Evolutionary conservation across 2,329 filamentous ascomycete species (phyloP).

Genomic region (Arthrobotrys musiformis): DNA sequence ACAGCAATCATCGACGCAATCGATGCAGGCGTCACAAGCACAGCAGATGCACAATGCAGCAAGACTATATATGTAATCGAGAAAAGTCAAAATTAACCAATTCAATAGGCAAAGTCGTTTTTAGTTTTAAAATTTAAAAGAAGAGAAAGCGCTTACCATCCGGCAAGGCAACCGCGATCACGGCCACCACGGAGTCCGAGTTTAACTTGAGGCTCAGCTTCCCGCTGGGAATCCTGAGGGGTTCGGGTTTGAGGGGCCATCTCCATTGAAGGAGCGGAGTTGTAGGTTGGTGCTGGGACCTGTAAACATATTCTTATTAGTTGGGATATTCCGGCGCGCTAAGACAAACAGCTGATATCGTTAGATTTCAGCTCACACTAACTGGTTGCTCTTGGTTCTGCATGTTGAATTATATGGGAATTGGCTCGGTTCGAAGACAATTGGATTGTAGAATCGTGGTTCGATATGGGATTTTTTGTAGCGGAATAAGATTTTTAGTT

Average conservation of each 20-base stretch:
- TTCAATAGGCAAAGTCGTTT: neutral
- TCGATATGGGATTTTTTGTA: neutral
- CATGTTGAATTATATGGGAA: slow-evolving; percentile 20
- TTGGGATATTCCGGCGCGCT: neutral
- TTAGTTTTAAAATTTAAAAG: neutral
- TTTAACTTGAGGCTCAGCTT: slow-evolving; percentile 44
- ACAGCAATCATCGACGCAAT: slow-evolving; percentile 54
- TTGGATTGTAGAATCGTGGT: neutral
- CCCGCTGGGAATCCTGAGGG: slow-evolving; percentile 29
- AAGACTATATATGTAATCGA: slow-evolving; percentile 17
- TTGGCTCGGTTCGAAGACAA: neutral
- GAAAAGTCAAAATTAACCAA: neutral
- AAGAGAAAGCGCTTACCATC: slow-evolving; percentile 26
- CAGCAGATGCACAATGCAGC: slow-evolving; percentile 52
- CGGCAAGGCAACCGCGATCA: slow-evolving; percentile 51
- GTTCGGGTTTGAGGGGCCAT: slow-evolving; percentile 48
- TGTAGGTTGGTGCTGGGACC: slow-evolving; percentile 28
- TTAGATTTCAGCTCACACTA: slow-evolving; percentile 6
- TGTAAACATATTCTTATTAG: neutral
- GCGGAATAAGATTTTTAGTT: neutral
- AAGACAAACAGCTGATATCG: neutral
- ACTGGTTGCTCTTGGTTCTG: slow-evolving; percentile 31
- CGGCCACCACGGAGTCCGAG: slow-evolving; percentile 50
- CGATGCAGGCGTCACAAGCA: slow-evolving; percentile 52
- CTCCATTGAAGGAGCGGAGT: slow-evolving; percentile 32